A percentile compares a stretch with the other conserved stretches of the same genome.
Conservation (phyloP, 2,329 filamentous ascomycete species). For the Curvularia sp. region DNA sequence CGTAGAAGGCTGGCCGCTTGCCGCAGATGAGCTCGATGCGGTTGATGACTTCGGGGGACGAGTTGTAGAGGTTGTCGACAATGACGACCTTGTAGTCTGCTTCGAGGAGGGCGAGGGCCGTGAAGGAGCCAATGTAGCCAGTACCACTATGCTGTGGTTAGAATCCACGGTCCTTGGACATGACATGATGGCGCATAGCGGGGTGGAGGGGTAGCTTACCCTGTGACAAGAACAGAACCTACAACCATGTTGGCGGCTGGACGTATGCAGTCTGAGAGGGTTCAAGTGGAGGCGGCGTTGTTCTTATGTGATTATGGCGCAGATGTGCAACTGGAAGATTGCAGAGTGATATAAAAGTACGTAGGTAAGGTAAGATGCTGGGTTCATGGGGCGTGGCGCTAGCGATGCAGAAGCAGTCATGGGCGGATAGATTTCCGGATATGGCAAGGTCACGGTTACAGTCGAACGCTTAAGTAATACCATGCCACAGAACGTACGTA, state of each 20-base stretch:
- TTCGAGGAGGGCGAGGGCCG: slow-evolving; percentile 86
- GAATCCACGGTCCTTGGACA: slow-evolving; percentile 12
- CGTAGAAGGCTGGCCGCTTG: slow-evolving; percentile 83
- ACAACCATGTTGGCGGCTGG: slow-evolving; percentile 67
- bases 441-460: slow-evolving; percentile 10
- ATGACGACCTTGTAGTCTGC: slow-evolving; percentile 97
- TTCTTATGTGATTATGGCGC: slow-evolving; percentile 2
- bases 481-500: too few species aligned
- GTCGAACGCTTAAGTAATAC: background rate
- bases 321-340: slow-evolving; percentile 20
- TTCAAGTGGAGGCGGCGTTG: background rate
- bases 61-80: slow-evolving; percentile 97
- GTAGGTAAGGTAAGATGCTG: slow-evolving; percentile 23
- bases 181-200: slow-evolving; percentile 23
- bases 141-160: slow-evolving; percentile 72
- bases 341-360: slow-evolving; percentile 30
- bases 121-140: slow-evolving; percentile 99
- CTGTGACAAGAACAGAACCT: slow-evolving; percentile 89
- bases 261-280: background rate
- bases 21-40: slow-evolving; percentile 94
- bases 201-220: slow-evolving; percentile 65
- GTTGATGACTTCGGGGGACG: slow-evolving; percentile 86
- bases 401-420: slow-evolving; percentile 13
- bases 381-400: slow-evolving; percentile 23
- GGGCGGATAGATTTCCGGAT: slow-evolving; percentile 31